These are phyloP conservation scores for Blastobotrys elegans DNA, from an alignment of 1,139 yeast species.

Conservation along the genomic window DNA sequence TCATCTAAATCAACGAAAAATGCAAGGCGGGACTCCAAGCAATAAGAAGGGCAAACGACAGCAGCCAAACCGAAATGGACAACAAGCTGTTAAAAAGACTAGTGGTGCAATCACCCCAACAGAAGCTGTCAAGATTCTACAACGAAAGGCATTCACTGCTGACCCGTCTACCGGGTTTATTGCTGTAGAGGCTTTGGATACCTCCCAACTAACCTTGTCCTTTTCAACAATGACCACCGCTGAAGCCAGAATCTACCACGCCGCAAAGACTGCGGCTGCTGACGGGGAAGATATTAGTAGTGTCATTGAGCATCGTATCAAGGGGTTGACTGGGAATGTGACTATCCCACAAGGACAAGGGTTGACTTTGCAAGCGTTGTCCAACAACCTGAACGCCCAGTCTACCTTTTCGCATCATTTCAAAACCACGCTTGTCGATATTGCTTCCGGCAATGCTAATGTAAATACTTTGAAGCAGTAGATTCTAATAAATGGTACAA, in stretches of 20 bases:
- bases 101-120: conserved; percentile 1
- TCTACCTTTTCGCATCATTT: conserved; percentile 21
- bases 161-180: conserved; percentile 5
- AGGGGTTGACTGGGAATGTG: conserved; percentile 19
- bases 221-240: conserved; percentile 12
- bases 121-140: conserved; percentile 5
- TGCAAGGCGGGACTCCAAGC: background rate
- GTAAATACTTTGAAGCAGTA: conserved; percentile 18
- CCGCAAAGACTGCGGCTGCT: conserved; percentile 10
- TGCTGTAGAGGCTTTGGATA: conserved; percentile 9
- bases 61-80: background rate
- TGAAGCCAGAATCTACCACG: conserved; percentile 14
- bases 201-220: conserved; percentile 2
- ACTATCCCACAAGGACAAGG: conserved; percentile 12
- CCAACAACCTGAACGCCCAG: conserved; percentile 26
- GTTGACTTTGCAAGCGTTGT: conserved; percentile 17
- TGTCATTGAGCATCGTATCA: conserved; percentile 21
- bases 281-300: conserved; percentile 2
- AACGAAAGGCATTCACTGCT: background rate
- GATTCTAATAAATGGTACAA: no score
- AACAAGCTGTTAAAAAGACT: background rate
- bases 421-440: conserved; percentile 23
- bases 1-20: background rate
- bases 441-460: conserved; percentile 28
- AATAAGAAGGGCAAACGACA: background rate